These are phyloP conservation scores for Fusarium sp. DNA, from an alignment of 2,329 filamentous ascomycete genomes.

Conservation along the genomic window DNA sequence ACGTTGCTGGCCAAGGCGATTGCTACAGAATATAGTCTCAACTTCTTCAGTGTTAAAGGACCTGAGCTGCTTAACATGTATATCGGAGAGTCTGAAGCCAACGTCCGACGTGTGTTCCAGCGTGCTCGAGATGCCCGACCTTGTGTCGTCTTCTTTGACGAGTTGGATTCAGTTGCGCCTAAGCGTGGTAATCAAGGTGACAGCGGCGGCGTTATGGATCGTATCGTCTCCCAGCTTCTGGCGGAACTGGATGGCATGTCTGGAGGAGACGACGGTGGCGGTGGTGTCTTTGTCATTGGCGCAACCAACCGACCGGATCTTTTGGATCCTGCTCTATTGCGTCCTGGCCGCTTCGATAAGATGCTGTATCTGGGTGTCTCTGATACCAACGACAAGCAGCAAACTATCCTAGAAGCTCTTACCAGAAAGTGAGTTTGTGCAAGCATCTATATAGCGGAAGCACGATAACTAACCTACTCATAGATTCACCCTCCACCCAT, in stretches of 20 bases:
- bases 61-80: conserved; percentile 96
- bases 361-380: conserved; percentile 98
- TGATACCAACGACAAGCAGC: conserved; percentile 96
- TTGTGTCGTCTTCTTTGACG: conserved; percentile 94
- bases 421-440: conserved; percentile 81
- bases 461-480: conserved; percentile 20
- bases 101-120: conserved; percentile 90
- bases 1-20: conserved; percentile 94
- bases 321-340: conserved; percentile 87
- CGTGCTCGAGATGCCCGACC: conserved; percentile 85
- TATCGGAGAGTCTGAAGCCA: conserved; percentile 93
- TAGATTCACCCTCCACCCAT: conserved; percentile 86
- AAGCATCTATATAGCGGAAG: background rate
- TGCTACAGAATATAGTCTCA: conserved; percentile 91
- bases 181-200: conserved; percentile 98
- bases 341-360: conserved; percentile 95
- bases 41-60: conserved; percentile 94
- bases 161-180: conserved; percentile 91
- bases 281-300: conserved; percentile 95
- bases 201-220: conserved; percentile 97
- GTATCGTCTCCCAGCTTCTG: conserved; percentile 93
- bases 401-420: conserved; percentile 91
- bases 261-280: conserved; percentile 84
- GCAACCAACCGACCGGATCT: conserved; percentile 95
- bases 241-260: conserved; percentile 99